phyloP scores from a whole-genome alignment of 257 asterid species.

The Nicotiana undulata region DNA sequence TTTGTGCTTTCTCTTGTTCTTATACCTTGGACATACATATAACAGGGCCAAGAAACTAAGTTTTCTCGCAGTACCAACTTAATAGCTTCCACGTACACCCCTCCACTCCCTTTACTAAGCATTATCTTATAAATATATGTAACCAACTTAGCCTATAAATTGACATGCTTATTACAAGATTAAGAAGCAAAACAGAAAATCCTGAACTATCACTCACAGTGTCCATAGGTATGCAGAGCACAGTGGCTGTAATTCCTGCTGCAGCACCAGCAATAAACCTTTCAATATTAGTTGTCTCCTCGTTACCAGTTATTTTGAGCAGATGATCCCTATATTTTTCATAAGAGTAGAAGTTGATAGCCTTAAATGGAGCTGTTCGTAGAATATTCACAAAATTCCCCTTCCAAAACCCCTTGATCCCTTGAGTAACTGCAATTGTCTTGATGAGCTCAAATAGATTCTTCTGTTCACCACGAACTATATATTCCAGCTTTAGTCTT shows the following conservation, averaged over 20 bases:
- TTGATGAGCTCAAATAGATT: conserved; percentile 58
- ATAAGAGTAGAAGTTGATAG: conserved; percentile 87
- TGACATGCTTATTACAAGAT: conserved; percentile 8
- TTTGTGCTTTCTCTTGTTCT: too few relatives aligned
- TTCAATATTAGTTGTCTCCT: conserved; percentile 76
- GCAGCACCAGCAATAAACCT: conserved; percentile 95
- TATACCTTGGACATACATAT: background rate
- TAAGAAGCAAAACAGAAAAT: conserved; percentile 4
- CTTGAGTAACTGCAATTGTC: conserved; percentile 66
- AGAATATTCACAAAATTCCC: conserved; percentile 89
- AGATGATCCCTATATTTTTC: conserved; percentile 72
- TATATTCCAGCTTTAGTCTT: conserved; percentile 90
- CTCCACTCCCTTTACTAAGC: background rate
- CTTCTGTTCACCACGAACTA: conserved; percentile 88
- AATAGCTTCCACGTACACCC: background rate
- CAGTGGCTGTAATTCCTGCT: conserved; percentile 93
- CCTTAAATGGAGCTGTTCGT: conserved; percentile 96
- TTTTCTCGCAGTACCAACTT: background rate
- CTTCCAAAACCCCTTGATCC: conserved; percentile 88
- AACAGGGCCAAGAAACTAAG: background rate
- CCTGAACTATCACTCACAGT: conserved; percentile 56
- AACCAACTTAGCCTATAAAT: conserved; percentile 2
- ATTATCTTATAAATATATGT: background rate
- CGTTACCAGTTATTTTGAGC: conserved; percentile 64
- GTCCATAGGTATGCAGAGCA: conserved; percentile 96